phyloP scores from a whole-genome alignment of 768 basidiomycete species.

The Ramaria sp. region DNA sequence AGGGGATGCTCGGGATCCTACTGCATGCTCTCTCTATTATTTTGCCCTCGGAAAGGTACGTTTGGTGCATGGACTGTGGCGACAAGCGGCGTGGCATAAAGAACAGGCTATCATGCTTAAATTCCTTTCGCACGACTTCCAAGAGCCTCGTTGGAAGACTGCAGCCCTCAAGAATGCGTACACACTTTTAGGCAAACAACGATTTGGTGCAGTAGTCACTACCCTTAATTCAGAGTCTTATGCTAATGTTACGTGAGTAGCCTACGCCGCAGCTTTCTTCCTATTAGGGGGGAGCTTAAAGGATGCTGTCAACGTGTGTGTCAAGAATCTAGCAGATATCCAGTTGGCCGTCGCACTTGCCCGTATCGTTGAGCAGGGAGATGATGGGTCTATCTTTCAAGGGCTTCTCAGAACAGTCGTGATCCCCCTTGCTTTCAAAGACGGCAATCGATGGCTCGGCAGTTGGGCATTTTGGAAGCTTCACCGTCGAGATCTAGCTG shows the following conservation, averaged over 20 bases:
- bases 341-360: slow-evolving; percentile 85
- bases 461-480: slow-evolving; percentile 97
- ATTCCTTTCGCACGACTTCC: slow-evolving; percentile 87
- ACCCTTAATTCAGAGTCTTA: not conserved
- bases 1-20: slow-evolving; percentile 81
- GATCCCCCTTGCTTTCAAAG: slow-evolving; percentile 72
- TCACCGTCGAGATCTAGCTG: slow-evolving; percentile 77
- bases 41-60: slow-evolving; percentile 90
- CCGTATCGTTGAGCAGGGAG: slow-evolving; percentile 71
- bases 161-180: slow-evolving; percentile 96
- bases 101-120: slow-evolving; percentile 86
- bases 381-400: slow-evolving; percentile 67
- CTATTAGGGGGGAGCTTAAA: slow-evolving; percentile 79
- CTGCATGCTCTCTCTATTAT: slow-evolving; percentile 81
- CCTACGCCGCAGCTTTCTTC: slow-evolving; percentile 98
- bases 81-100: slow-evolving; percentile 88
- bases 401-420: slow-evolving; percentile 65
- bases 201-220: slow-evolving; percentile 60
- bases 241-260: slow-evolving; percentile 29
- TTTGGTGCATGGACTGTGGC: slow-evolving; percentile 90
- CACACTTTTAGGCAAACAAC: slow-evolving; percentile 79
- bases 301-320: slow-evolving; percentile 86
- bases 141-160: slow-evolving; percentile 72
- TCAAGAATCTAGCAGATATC: slow-evolving; percentile 81
- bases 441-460: slow-evolving; percentile 87